phyloP scores from a whole-genome alignment of 768 basidiomycete species.

The Panus rudis region DNA sequence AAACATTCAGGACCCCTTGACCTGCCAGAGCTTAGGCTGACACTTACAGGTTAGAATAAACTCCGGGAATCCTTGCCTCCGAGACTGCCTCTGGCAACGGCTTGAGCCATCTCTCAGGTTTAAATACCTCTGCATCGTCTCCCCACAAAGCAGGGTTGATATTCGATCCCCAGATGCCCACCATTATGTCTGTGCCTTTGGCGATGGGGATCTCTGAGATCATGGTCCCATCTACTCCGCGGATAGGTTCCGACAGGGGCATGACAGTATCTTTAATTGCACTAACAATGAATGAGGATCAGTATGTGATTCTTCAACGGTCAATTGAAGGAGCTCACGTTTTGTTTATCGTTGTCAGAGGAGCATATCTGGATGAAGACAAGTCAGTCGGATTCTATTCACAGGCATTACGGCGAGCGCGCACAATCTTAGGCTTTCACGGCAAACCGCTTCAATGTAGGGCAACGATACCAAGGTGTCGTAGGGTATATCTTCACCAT shows the following conservation, averaged over 20 bases:
- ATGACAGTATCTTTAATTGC: conserved; percentile 42
- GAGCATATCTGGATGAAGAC: conserved; percentile 29
- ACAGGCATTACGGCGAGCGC: background rate
- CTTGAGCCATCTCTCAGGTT: conserved; percentile 58
- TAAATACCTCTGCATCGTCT: conserved; percentile 46
- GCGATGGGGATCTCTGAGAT: conserved; percentile 36
- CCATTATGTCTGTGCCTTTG: conserved; percentile 38
- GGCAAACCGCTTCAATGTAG: conserved; percentile 59
- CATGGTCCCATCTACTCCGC: conserved; percentile 31
- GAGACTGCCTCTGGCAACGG: conserved; percentile 13
- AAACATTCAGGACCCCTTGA: no score
- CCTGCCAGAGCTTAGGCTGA: conserved; percentile 36
- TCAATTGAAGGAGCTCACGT: conserved; percentile 8
- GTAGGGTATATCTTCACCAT: conserved; percentile 9
- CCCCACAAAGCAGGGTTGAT: conserved; percentile 55
- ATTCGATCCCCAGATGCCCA: conserved; percentile 43
- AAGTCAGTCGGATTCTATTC: background rate
- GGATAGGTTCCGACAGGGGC: conserved; percentile 47
- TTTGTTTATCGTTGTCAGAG: conserved; percentile 32
- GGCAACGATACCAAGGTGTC: conserved; percentile 31
- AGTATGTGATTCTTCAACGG: background rate
- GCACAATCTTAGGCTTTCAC: conserved; percentile 48
- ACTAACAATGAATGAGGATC: background rate
- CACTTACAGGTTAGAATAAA: conserved; percentile 16
- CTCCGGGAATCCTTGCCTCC: conserved; percentile 15